Percentiles rank a stretch among this genome's conserved stretches.
These are phyloP conservation scores for Brasilioporus rufonigricans DNA, from an alignment of 768 basidiomycete species.

Conservation along the genomic window DNA sequence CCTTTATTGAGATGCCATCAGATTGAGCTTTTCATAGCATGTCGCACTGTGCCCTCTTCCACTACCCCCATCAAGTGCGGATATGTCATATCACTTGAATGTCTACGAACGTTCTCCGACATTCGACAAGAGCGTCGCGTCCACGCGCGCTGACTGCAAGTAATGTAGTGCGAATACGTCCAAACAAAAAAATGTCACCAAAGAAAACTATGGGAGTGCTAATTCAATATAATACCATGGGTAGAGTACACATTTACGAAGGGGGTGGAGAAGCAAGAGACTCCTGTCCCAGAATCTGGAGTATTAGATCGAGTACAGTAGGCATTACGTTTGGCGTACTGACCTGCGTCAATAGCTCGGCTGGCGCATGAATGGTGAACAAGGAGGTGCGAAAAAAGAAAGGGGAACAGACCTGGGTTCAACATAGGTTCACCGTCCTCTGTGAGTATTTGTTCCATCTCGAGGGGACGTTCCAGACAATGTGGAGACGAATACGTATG, in stretches of 20 bases:
- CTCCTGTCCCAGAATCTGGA: slow-evolving; percentile 40
- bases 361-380: slow-evolving; percentile 21
- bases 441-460: slow-evolving; percentile 55
- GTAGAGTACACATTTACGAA: slow-evolving; percentile 37
- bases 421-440: slow-evolving; percentile 68
- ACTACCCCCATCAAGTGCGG: not conserved
- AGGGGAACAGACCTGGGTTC: slow-evolving; percentile 53
- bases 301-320: slow-evolving; percentile 29
- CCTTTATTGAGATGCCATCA: too few relatives aligned
- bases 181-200: slow-evolving; percentile 9
- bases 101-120: slow-evolving; percentile 13
- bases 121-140: slow-evolving; percentile 13
- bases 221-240: slow-evolving; percentile 19
- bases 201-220: slow-evolving; percentile 18
- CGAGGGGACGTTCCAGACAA: slow-evolving; percentile 36
- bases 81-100: slow-evolving; percentile 22
- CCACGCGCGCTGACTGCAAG: slow-evolving; percentile 16
- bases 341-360: slow-evolving; percentile 65
- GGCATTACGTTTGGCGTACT: slow-evolving; percentile 17
- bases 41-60: slow-evolving; percentile 18
- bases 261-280: slow-evolving; percentile 72
- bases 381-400: not conserved
- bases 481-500: slow-evolving; percentile 28
- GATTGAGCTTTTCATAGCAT: too few relatives aligned
- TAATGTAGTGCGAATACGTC: slow-evolving; percentile 24